Percentiles rank a stretch among this genome's conserved stretches.
phyloP scores from a whole-genome alignment of 139 green algal species.

The Trebouxia sp. region DNA sequence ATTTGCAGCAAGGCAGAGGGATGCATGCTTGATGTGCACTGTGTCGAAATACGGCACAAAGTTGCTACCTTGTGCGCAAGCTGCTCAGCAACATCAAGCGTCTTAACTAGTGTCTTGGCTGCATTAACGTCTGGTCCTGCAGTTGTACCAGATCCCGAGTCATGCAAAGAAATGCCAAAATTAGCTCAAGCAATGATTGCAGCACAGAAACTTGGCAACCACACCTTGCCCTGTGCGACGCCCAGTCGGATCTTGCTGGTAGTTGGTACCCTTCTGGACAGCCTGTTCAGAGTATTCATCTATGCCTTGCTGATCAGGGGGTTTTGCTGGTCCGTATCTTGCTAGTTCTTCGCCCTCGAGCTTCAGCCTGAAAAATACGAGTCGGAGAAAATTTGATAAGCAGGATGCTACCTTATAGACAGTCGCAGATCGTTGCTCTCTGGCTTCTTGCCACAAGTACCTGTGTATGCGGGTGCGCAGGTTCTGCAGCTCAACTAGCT shows the following conservation, averaged over 20 bases:
- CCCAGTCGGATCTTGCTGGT: slow-evolving; percentile 77
- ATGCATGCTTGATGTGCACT: too few species aligned
- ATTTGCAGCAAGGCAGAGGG: too few species aligned
- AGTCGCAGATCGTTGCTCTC: neutral
- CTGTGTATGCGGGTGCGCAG: slow-evolving; percentile 64
- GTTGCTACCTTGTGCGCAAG: slow-evolving; percentile 51
- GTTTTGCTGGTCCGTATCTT: slow-evolving; percentile 75
- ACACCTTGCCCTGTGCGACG: slow-evolving; percentile 72
- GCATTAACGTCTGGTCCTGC: slow-evolving; percentile 62
- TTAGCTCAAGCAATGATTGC: neutral
- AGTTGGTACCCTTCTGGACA: slow-evolving; percentile 55
- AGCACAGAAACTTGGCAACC: neutral
- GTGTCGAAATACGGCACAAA: too few species aligned
- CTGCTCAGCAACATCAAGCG: slow-evolving; percentile 58
- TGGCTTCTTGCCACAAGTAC: too few species aligned
- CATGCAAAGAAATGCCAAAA: neutral
- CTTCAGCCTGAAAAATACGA: slow-evolving; percentile 50
- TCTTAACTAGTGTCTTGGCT: slow-evolving; percentile 62
- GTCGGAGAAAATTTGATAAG: neutral
- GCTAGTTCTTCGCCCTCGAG: slow-evolving; percentile 79
- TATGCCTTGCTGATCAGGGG: slow-evolving; percentile 75
- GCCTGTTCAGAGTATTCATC: slow-evolving; percentile 67
- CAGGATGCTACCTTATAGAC: neutral
- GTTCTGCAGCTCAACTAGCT: slow-evolving; percentile 72
- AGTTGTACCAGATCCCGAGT: too few species aligned